Percentiles rank a stretch among this genome's conserved stretches.
These are phyloP conservation scores for Suillus cothurnatus DNA, from an alignment of 768 basidiomycete species.

Conservation along the genomic window DNA sequence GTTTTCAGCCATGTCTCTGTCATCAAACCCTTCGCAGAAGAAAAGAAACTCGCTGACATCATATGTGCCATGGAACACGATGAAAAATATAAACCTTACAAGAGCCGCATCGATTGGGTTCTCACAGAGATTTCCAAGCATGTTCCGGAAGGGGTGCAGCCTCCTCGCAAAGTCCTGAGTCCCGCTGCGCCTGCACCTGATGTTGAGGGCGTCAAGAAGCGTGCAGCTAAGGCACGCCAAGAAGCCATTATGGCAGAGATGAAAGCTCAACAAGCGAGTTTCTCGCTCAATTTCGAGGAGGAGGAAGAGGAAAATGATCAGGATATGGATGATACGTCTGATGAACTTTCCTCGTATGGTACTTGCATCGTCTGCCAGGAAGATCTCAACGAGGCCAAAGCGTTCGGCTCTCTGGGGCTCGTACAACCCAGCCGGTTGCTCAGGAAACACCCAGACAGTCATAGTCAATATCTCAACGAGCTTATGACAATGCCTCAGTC, in stretches of 20 bases:
- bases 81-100: constrained; percentile 73
- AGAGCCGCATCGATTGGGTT: constrained; percentile 74
- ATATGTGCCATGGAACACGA: constrained; percentile 79
- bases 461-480: constrained; percentile 67
- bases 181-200: constrained; percentile 41
- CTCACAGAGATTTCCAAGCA: constrained; percentile 58
- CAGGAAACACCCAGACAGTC: constrained; percentile 72
- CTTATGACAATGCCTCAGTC: constrained; percentile 62
- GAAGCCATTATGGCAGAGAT: constrained; percentile 95
- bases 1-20: constrained; percentile 63
- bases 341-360: constrained; percentile 65
- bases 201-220: constrained; percentile 73
- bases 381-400: constrained; percentile 67
- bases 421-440: constrained; percentile 88
- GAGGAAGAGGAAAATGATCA: constrained; percentile 69
- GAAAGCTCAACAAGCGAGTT: constrained; percentile 88
- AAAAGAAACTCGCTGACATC: constrained; percentile 66
- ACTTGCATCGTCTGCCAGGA: constrained; percentile 99
- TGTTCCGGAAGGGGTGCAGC: constrained; percentile 58
- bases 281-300: constrained; percentile 78
- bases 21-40: constrained; percentile 56
- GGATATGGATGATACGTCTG: constrained; percentile 46
- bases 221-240: constrained; percentile 87
- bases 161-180: constrained; percentile 47
- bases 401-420: constrained; percentile 86